Conservation (phyloP, 306 rosid species). For the Vicia faba region DNA sequence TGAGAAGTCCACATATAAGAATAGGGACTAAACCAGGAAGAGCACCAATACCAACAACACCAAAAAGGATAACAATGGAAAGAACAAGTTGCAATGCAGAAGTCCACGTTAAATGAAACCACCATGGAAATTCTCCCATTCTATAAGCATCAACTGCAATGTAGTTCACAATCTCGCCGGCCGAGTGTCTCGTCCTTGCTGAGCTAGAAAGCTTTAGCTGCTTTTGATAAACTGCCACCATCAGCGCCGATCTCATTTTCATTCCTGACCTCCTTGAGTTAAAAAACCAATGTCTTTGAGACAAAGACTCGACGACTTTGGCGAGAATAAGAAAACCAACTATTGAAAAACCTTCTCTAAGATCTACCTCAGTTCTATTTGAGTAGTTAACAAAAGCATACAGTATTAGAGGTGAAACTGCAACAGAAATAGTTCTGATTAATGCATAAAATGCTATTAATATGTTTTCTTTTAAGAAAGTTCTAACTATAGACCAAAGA, state of each 20-base stretch:
- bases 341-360: constrained; percentile 53
- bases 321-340: constrained; percentile 51
- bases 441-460: constrained; percentile 52
- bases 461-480: constrained; percentile 56
- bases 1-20: too few relatives aligned
- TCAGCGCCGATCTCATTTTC: constrained; percentile 79
- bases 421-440: constrained; percentile 50
- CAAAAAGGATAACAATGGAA: constrained; percentile 49
- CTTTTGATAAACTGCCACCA: constrained; percentile 77
- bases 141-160: constrained; percentile 77
- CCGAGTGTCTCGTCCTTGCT: constrained; percentile 61
- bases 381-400: constrained; percentile 67
- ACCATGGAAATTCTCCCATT: constrained; percentile 87
- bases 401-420: constrained; percentile 62
- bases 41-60: constrained; percentile 70
- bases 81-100: constrained; percentile 49
- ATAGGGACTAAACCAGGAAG: constrained; percentile 64
- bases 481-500: constrained; percentile 50
- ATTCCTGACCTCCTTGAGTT: constrained; percentile 66
- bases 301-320: constrained; percentile 59
- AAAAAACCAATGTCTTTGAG: constrained; percentile 73
- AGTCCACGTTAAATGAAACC: constrained; percentile 70
- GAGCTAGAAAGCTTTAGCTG: constrained; percentile 71
- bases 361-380: constrained; percentile 32
- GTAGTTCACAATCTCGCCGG: constrained; percentile 79